Conservation (phyloP, 1,284 basidiomycete species). For the Cryptococcus sp. region DNA sequence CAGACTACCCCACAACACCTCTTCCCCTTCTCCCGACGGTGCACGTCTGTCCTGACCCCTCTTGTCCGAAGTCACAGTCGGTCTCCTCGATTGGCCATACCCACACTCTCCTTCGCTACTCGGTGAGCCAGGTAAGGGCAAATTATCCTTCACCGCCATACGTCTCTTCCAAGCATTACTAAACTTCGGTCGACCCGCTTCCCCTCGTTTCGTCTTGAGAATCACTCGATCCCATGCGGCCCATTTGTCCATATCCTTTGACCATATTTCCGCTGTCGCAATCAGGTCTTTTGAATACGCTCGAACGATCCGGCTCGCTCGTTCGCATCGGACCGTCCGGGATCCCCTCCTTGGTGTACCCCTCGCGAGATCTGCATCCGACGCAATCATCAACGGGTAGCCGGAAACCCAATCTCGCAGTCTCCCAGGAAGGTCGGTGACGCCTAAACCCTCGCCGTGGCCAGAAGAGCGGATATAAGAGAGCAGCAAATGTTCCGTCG, state of each 20-base stretch:
- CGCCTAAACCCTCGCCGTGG: conserved; percentile 52
- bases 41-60: conserved; percentile 7
- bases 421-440: conserved; percentile 62
- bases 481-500: conserved; percentile 80
- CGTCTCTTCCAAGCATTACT: conserved; percentile 27
- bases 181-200: conserved; percentile 33
- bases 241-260: conserved; percentile 40
- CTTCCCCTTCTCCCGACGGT: conserved; percentile 42
- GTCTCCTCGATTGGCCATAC: conserved; percentile 14
- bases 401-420: conserved; percentile 81
- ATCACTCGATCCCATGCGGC: conserved; percentile 36
- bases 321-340: conserved; percentile 56
- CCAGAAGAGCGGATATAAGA: conserved; percentile 76
- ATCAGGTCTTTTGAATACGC: conserved; percentile 77
- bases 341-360: conserved; percentile 63
- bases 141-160: conserved; percentile 33
- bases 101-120: conserved; percentile 1
- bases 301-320: conserved; percentile 33
- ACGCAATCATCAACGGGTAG: conserved; percentile 64
- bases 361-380: conserved; percentile 39
- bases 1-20: conserved; percentile 67
- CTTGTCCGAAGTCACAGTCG: neutral
- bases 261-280: conserved; percentile 66
- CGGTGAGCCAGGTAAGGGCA: conserved; percentile 21
- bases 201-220: conserved; percentile 19